A percentile compares a stretch with the other conserved stretches of the same genome.
Evolutionary conservation across 2,329 filamentous ascomycete species (phyloP).

Genomic region (Talaromyces sp.): DNA sequence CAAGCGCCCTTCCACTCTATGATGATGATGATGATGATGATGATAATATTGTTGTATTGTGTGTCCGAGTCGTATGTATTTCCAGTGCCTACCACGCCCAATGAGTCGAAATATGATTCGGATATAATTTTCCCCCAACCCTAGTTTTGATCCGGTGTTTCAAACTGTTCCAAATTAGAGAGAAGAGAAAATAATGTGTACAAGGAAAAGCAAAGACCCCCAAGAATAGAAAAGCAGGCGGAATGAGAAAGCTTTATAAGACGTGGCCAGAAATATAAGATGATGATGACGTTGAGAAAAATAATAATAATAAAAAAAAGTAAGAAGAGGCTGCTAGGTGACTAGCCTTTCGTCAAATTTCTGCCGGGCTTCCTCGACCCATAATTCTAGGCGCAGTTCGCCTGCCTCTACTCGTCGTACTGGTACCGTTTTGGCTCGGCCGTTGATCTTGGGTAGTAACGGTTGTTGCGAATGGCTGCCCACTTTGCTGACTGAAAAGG

Average conservation of each 20-base stretch:
- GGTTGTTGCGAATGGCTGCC: slow-evolving; percentile 26
- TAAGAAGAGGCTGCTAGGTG: not conserved
- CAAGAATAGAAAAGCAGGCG: not conserved
- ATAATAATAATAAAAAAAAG: not conserved
- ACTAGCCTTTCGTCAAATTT: slow-evolving; percentile 36
- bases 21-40: not conserved
- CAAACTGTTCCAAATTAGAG: slow-evolving; percentile 1
- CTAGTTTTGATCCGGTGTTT: slow-evolving; percentile 1
- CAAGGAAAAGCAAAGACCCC: not conserved
- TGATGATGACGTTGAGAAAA: not conserved
- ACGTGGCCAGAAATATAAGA: not conserved
- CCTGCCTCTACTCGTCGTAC: slow-evolving; percentile 60
- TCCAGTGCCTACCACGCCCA: not conserved
- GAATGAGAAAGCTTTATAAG: not conserved
- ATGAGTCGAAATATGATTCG: not conserved
- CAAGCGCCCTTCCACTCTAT: slow-evolving; percentile 5
- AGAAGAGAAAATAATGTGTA: slow-evolving; percentile 1
- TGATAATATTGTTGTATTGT: not conserved
- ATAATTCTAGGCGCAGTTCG: slow-evolving; percentile 62
- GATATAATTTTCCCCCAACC: not conserved
- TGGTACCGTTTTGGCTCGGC: slow-evolving; percentile 53
- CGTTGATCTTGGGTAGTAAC: slow-evolving; percentile 31
- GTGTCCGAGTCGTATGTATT: not conserved
- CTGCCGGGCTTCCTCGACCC: slow-evolving; percentile 61
- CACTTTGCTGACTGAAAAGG: slow-evolving; percentile 33